These are phyloP conservation scores for Xylaria sp. DNA, from an alignment of 2,329 filamentous ascomycete genomes.

Conservation along the genomic window DNA sequence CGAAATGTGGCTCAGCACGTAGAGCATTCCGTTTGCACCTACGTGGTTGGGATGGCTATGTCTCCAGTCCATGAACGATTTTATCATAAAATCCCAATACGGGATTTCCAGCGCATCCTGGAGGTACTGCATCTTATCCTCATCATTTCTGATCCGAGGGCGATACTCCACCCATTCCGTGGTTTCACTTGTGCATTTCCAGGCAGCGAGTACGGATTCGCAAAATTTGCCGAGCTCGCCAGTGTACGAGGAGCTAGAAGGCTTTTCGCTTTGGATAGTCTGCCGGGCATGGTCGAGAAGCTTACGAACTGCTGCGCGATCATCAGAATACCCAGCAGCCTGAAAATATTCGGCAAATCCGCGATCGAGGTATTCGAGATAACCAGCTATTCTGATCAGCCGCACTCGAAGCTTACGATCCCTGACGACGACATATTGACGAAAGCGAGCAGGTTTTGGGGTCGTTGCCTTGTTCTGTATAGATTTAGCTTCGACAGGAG, in stretches of 20 bases:
- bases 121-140: constrained; percentile 11
- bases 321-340: not conserved
- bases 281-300: not conserved
- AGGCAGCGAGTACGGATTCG: not conserved
- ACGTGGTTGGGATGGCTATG: constrained; percentile 6
- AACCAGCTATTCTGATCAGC: not conserved
- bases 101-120: constrained; percentile 14
- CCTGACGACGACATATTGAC: not conserved
- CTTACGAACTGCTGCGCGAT: not conserved
- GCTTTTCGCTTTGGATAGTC: not conserved
- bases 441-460: not conserved
- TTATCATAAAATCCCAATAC: constrained; percentile 14
- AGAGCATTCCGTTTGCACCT: constrained; percentile 10
- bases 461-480: not conserved
- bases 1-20: not conserved
- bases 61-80: constrained; percentile 13
- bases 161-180: not conserved
- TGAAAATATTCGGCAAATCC: not conserved
- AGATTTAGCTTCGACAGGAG: not conserved
- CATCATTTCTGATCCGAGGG: constrained; percentile 1
- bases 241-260: not conserved
- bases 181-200: not conserved
- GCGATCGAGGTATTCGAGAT: not conserved
- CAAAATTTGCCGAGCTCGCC: constrained; percentile 1
- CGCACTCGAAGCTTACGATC: not conserved